Conservation (phyloP, 2,329 filamentous ascomycete genomes). For the Neobulgaria alba region DNA sequence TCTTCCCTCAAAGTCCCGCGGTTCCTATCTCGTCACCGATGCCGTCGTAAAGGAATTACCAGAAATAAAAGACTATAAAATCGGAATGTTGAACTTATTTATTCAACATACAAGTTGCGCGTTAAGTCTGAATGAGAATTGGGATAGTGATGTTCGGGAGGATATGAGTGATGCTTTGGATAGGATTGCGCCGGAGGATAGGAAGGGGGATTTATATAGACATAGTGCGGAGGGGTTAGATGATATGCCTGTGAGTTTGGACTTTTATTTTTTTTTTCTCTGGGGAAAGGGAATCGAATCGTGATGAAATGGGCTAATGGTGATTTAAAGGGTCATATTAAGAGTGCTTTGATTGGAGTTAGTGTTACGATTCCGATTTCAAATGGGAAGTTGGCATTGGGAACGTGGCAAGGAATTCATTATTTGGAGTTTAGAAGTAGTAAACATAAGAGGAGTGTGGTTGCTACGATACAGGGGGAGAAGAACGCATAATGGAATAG, state of each 20-base stretch:
- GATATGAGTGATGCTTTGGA: constrained; percentile 92
- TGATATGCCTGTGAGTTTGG: constrained; percentile 73
- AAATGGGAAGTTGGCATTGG: constrained; percentile 65
- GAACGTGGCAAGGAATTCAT: constrained; percentile 85
- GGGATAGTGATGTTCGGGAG: constrained; percentile 71
- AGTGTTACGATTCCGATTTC: constrained; percentile 87
- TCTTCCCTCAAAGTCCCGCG: constrained; percentile 67
- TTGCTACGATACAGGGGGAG: constrained; percentile 93
- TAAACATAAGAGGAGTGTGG: constrained; percentile 71
- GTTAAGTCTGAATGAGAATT: constrained; percentile 88
- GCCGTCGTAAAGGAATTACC: constrained; percentile 62
- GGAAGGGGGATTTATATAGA: constrained; percentile 67
- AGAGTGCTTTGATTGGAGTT: constrained; percentile 79
- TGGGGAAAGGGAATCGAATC: not conserved
- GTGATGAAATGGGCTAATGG: not conserved
- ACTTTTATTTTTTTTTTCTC: constrained; percentile 2
- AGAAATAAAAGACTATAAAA: constrained; percentile 74
- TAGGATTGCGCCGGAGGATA: constrained; percentile 77
- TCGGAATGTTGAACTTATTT: constrained; percentile 81
- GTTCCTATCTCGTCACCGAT: constrained; percentile 85
- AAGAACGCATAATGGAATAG: no score
- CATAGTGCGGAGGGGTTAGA: constrained; percentile 83
- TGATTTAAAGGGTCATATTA: constrained; percentile 70
- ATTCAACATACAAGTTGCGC: constrained; percentile 93
- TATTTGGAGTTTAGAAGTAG: constrained; percentile 79